Percentiles rank a stretch among this genome's conserved stretches.
Evolutionary conservation across 2,329 filamentous ascomycete species (phyloP).

Genomic region (Macrophomina pseudophaseolina): DNA sequence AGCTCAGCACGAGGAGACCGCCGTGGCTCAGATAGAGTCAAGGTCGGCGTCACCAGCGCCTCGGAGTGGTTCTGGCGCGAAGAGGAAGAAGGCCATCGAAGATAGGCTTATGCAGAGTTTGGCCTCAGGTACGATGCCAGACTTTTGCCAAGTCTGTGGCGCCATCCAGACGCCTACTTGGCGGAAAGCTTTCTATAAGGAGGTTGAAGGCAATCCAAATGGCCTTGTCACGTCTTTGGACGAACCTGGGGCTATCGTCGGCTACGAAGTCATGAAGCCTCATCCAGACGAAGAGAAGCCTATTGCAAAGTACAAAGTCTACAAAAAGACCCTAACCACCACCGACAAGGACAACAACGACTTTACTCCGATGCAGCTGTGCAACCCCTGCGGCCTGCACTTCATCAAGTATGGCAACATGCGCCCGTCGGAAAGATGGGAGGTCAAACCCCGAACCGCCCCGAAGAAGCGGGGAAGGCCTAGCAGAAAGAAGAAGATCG

Average conservation of each 20-base stretch:
- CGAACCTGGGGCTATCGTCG: conserved; percentile 68
- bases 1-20: conserved; percentile 37
- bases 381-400: conserved; percentile 97
- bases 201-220: conserved; percentile 70
- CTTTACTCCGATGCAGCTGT: conserved; percentile 78
- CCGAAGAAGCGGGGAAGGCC: conserved; percentile 53
- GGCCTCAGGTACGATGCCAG: conserved; percentile 80
- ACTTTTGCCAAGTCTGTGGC: conserved; percentile 90
- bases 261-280: conserved; percentile 39
- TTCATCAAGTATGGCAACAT: conserved; percentile 86
- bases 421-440: conserved; percentile 84
- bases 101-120: conserved; percentile 64
- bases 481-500: conserved; percentile 36
- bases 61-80: conserved; percentile 60
- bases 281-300: conserved; percentile 60
- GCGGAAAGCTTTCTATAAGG: conserved; percentile 74
- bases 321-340: conserved; percentile 73
- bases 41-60: conserved; percentile 26
- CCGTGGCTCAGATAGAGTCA: not conserved
- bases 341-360: conserved; percentile 64
- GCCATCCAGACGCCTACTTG: conserved; percentile 96
- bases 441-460: conserved; percentile 48
- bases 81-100: conserved; percentile 69
- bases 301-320: conserved; percentile 71
- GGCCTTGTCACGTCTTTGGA: conserved; percentile 73